Evolutionary conservation across 2,329 filamentous ascomycete species (phyloP), one percentile per base, ranked within the genome.

Genomic region (Samsoniella hepiali): DNA sequence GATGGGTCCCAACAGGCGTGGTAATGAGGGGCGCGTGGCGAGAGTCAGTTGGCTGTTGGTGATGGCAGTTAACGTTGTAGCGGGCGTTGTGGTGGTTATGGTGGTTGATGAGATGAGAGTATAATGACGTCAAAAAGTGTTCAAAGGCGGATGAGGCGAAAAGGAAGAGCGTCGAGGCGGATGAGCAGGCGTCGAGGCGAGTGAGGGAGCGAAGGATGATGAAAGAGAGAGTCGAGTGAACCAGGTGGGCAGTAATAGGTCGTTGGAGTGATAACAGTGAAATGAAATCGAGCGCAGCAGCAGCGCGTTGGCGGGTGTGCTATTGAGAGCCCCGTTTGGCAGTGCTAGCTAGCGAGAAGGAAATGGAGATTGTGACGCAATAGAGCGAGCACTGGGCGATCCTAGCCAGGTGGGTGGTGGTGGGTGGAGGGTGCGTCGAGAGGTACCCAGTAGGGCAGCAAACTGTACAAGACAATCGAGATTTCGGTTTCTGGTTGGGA

Each of bases 301-400:
- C 10, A 32, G 58, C 27, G 42, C 44, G 53, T 62, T 40, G n/a
- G 40, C 29, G 13, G 38, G 57, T 47, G 58, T 61, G 47, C 15
- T 60, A 38, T 57, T 56, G 42, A 29, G 60, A 57, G 36, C 53
- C 60, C 60, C 51, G 57, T 57, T 60, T 62, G 49, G 27, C 22
- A 22, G 34, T 38, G 32, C 53, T 62, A 62, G 60, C 40, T 62
- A 62, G 60, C 40, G 60, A 13, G 40, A 50, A 42, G 22, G 29
- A 31, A 47, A 56, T 62, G 60, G 60, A 50, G 53, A 36, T 56
- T 62, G 60, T 62, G 60, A 62, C 60, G 60, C 60, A 62, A 57
- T 62, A 50, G 60, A 62, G 60, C 60, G 60, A 62, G 60, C 60
- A 44, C 60, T 62, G 60, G 22, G 42, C 34, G 53, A 62, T 62